A percentile compares a stretch with the other conserved stretches of the same genome.
Evolutionary conservation across 1,139 yeast species (phyloP).

Genomic region (Candida neerlandica): DNA sequence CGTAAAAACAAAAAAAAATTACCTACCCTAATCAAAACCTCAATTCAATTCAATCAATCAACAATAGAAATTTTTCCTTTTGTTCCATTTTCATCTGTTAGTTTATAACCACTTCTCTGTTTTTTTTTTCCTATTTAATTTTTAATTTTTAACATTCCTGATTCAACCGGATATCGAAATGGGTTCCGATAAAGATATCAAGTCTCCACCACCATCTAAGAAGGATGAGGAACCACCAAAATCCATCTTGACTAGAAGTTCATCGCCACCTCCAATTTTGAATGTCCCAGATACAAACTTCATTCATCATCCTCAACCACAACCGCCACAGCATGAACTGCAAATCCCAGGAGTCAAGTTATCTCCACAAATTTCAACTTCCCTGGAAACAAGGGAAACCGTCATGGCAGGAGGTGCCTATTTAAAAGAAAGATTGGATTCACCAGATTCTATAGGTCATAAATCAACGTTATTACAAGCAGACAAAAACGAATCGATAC

Average conservation of each 20-base stretch:
- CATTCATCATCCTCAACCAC: conserved; percentile 4
- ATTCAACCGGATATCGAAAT: conserved; percentile 1
- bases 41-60: too few species aligned
- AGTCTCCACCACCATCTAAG: conserved; percentile 13
- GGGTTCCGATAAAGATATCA: conserved; percentile 15
- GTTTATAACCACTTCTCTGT: too few species aligned
- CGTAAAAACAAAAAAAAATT: too few species aligned
- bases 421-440: conserved; percentile 28
- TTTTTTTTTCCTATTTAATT: too few species aligned
- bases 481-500: conserved; percentile 20
- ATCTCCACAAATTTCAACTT: conserved; percentile 10
- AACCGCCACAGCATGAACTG: conserved; percentile 5
- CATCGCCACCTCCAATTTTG: conserved; percentile 70
- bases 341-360: not conserved
- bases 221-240: conserved; percentile 35
- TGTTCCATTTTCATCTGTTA: too few species aligned
- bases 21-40: too few species aligned
- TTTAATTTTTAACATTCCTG: not conserved
- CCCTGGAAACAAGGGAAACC: conserved; percentile 30
- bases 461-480: conserved; percentile 12
- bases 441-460: not conserved
- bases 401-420: conserved; percentile 56
- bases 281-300: conserved; percentile 22
- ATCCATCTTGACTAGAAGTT: conserved; percentile 58
- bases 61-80: too few species aligned